Evolutionary conservation across 768 basidiomycete species (phyloP), one percentile per base, ranked within the genome.

Genomic region (Pleurotus platypus): DNA sequence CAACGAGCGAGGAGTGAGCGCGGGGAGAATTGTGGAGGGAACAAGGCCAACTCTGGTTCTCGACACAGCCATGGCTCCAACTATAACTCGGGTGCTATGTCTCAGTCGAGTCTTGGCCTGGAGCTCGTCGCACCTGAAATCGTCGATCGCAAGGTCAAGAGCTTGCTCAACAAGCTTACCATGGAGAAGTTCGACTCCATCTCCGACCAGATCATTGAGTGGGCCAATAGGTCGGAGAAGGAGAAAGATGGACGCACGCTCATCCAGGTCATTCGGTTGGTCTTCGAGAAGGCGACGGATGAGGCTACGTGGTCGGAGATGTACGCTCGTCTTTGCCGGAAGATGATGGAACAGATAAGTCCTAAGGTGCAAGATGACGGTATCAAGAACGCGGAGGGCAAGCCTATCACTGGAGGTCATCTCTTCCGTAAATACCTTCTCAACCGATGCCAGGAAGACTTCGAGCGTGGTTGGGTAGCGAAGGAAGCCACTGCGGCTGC

Each of bases 231-330:
- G 75, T 92, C 89, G 3, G 87, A 89, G 76, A 83, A 88, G 65
- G 94, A 98, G 80, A 90, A 85, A 68, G 93, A 98, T 66, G 94
- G 94, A 2, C 85, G 89, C 62, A 96, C 94, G 3, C 84, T 98
- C 59, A 96, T 96, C 63, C 92, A 94, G 64, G 96, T 98, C 69
- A 98, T 97, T 71, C 85, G 89, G 57, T 87, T 97, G 53, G 91
- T 98, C 30, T 98, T 97, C 70, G 96, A 97, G 72, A 97, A 95
- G 79, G 95, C 94, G 8, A 97, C 92, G 5, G 94, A 97, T 70
- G 95, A 97, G 70, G 92, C 92, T 43, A 84, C 87, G 7, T 95
- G 92, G 90, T 95, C 92, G 2, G 90, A 92, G 77, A 98, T 98
- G 93, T 98, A 99, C 70, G 96, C 96, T 27, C 86, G 90, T 30